A percentile compares a stretch with the other conserved stretches of the same genome.
These are phyloP conservation scores for Aspergillus eucalypticola DNA, from an alignment of 2,329 filamentous ascomycete genomes.

Conservation along the genomic window DNA sequence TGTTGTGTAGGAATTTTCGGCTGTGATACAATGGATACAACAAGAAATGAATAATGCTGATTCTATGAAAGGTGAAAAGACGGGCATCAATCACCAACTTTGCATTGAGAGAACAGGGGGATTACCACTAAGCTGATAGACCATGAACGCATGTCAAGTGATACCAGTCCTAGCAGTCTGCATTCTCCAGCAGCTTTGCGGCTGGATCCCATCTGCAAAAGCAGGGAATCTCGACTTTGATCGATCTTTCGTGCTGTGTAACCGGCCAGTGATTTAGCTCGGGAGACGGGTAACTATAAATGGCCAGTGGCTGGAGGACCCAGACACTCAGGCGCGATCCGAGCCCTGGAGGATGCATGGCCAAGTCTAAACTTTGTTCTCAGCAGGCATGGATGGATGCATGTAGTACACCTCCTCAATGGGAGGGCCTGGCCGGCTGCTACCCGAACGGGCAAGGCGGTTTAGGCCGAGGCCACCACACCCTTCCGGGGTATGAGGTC, in stretches of 20 bases:
- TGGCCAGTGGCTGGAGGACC: not conserved
- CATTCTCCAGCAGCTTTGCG: not conserved
- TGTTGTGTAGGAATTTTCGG: not conserved
- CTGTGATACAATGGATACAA: no score
- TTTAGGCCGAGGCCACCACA: not conserved
- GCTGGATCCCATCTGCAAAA: not conserved
- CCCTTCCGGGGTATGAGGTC: constrained; percentile 1
- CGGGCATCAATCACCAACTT: no score
- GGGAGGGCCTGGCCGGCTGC: not conserved
- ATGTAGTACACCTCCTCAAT: not conserved
- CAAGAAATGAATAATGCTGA: no score
- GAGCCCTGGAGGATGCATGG: not conserved
- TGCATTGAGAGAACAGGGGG: no score
- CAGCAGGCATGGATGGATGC: not conserved
- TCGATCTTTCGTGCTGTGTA: constrained; percentile 3
- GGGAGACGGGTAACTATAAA: not conserved
- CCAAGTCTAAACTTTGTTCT: not conserved
- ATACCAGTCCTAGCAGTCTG: not conserved
- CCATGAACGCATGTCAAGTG: not conserved
- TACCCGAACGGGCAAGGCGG: not conserved
- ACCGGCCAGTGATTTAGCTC: not conserved
- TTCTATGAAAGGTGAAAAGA: no score
- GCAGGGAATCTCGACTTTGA: constrained; percentile 6
- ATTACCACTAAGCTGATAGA: no score
- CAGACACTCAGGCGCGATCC: not conserved